These are phyloP conservation scores for Globisporangium spiculum DNA, from an alignment of 352 stramenopile species.

Conservation along the genomic window DNA sequence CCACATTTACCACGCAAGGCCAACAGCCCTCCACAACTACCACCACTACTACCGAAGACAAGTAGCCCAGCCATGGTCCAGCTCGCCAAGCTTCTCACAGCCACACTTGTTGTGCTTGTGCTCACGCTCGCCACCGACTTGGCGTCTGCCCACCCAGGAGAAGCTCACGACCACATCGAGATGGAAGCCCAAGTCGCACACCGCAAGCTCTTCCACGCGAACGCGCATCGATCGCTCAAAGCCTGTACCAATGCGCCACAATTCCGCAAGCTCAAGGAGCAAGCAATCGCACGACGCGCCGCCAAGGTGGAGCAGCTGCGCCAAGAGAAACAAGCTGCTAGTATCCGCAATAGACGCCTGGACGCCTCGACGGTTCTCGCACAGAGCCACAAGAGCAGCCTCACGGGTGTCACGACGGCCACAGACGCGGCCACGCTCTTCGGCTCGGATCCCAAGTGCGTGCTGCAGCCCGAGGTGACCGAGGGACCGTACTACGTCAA, in stretches of 20 bases:
- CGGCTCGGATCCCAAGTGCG: conserved; percentile 5
- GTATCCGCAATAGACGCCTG: background rate
- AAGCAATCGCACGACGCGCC: conserved; percentile 1
- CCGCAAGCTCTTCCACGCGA: conserved; percentile 11
- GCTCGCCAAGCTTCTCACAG: background rate
- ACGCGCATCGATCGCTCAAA: conserved; percentile 14
- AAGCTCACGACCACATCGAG: background rate
- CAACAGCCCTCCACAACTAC: background rate
- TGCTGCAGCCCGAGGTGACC: conserved; percentile 14
- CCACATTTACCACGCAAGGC: background rate
- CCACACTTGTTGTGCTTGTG: background rate
- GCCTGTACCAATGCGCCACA: conserved; percentile 5
- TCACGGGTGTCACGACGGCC: background rate
- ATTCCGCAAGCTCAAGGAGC: conserved; percentile 12
- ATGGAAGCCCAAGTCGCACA: background rate
- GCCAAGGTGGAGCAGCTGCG: conserved; percentile 9
- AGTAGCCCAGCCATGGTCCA: background rate
- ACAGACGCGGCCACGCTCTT: conserved; percentile 8
- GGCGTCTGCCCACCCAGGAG: conserved; percentile 5
- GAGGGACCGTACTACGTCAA: conserved; percentile 17
- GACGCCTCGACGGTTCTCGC: background rate
- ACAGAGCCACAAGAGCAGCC: background rate
- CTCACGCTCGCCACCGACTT: background rate
- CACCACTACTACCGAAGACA: background rate
- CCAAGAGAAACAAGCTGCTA: background rate